Evolutionary conservation across 768 basidiomycete species (phyloP).

Genomic region (Lyophyllum atratum): DNA sequence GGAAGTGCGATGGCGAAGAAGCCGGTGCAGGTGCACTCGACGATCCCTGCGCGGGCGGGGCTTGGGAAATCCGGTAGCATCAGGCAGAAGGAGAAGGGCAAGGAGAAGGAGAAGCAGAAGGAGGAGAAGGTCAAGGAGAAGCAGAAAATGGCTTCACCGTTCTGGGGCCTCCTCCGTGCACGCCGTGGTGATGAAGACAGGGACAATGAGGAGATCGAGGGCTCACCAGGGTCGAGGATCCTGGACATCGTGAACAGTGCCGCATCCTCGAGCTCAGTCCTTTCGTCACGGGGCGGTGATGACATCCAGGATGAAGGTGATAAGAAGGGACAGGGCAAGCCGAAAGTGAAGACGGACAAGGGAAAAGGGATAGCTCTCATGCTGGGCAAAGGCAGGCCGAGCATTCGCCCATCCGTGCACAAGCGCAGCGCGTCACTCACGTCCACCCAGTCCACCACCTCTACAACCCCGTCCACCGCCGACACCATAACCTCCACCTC

Average conservation of each 20-base stretch:
- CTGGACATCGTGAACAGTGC: conserved; percentile 15
- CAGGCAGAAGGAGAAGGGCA: not conserved
- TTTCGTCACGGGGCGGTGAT: not conserved
- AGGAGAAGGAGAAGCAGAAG: not conserved
- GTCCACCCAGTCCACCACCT: conserved; percentile 15
- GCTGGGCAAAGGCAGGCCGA: conserved; percentile 9
- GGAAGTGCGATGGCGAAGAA: not conserved
- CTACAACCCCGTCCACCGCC: conserved; percentile 5
- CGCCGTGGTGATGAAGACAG: not conserved
- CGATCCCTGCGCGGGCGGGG: conserved; percentile 4
- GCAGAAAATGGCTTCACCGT: not conserved
- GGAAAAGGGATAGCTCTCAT: conserved; percentile 8
- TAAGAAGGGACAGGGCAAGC: conserved; percentile 2
- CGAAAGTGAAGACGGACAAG: conserved; percentile 5
- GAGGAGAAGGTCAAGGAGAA: not conserved
- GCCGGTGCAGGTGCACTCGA: conserved; percentile 1
- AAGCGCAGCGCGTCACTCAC: conserved; percentile 20
- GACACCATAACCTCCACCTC: not conserved
- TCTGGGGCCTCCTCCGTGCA: not conserved
- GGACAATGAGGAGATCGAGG: not conserved
- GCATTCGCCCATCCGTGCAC: not conserved
- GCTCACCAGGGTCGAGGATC: conserved; percentile 10
- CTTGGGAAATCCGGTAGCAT: not conserved
- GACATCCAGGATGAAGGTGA: not conserved
- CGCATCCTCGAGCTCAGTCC: not conserved